Conservation (phyloP, 441 rosid species). For the Omphalea diandra region DNA sequence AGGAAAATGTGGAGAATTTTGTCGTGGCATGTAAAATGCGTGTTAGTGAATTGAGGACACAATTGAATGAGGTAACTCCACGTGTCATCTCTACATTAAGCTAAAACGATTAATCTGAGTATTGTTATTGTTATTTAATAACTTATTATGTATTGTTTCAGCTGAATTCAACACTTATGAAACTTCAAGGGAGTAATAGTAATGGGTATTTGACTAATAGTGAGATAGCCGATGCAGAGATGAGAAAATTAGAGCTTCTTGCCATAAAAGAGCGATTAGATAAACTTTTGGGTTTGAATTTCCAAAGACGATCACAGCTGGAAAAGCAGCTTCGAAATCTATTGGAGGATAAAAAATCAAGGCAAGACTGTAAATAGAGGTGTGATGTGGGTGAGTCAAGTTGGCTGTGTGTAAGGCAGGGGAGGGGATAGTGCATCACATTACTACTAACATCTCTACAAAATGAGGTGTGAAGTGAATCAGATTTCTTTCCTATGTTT, state of each 20-base stretch:
- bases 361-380: conserved; percentile 5
- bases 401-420: too few relatives aligned
- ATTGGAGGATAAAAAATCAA: conserved; percentile 12
- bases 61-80: conserved; percentile 47
- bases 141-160: too few relatives aligned
- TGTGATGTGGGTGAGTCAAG: too few relatives aligned
- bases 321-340: conserved; percentile 33
- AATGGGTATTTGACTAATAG: conserved; percentile 28
- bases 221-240: conserved; percentile 47
- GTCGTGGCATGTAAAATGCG: conserved; percentile 31
- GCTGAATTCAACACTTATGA: conserved; percentile 33
- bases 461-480: too few relatives aligned
- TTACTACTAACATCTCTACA: too few relatives aligned
- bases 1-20: conserved; percentile 35
- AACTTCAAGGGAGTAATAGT: conserved; percentile 39
- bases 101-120: too few relatives aligned
- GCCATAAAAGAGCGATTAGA: conserved; percentile 35
- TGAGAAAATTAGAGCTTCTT: conserved; percentile 34
- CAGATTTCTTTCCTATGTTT: too few relatives aligned
- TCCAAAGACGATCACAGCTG: conserved; percentile 34
- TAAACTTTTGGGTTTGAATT: conserved; percentile 29
- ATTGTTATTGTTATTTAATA: too few relatives aligned
- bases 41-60: conserved; percentile 38
- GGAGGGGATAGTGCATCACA: too few relatives aligned
- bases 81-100: too few relatives aligned